A percentile compares a stretch with the other conserved stretches of the same genome.
phyloP scores from a whole-genome alignment of 2,329 filamentous ascomycete species.

The Fusarium sp. region DNA sequence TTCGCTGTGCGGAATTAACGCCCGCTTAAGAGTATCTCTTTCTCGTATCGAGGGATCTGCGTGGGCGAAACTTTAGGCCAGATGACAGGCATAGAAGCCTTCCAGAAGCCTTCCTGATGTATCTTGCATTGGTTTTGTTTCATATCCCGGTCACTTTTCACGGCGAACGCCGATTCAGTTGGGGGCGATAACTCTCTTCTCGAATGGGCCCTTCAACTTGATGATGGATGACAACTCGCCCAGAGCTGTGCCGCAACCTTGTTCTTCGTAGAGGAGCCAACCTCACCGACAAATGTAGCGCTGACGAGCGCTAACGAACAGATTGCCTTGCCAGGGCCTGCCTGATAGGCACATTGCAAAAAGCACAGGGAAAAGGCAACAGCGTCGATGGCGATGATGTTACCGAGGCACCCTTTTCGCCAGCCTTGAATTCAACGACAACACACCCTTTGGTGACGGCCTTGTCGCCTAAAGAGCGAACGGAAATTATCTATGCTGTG shows the following conservation, averaged over 20 bases:
- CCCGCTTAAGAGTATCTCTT: constrained; percentile 14
- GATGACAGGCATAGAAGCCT: constrained; percentile 29
- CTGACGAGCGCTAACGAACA: constrained; percentile 8
- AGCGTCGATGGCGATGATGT: constrained; percentile 3
- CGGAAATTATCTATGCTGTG: neutral
- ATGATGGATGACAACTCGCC: constrained; percentile 9
- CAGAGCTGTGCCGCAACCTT: constrained; percentile 29
- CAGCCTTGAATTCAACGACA: constrained; percentile 22
- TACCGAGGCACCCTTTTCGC: constrained; percentile 10
- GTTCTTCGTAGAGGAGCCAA: constrained; percentile 5
- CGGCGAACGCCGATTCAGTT: constrained; percentile 15
- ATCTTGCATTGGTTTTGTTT: constrained; percentile 31
- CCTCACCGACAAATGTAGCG: constrained; percentile 16
- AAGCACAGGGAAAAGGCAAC: constrained; percentile 17
- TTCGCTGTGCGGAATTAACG: constrained; percentile 2
- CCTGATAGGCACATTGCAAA: constrained; percentile 1
- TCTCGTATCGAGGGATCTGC: constrained; percentile 20
- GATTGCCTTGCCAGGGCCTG: constrained; percentile 2
- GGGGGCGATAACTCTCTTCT: constrained; percentile 11
- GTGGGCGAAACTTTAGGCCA: constrained; percentile 6
- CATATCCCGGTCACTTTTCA: constrained; percentile 1
- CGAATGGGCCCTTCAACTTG: neutral
- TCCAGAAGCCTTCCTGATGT: constrained; percentile 44
- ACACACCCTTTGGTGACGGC: neutral
- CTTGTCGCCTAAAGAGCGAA: neutral